Evolutionary conservation across 345 rosid genomes (phyloP).

Genomic region (Trapa bicornis): DNA sequence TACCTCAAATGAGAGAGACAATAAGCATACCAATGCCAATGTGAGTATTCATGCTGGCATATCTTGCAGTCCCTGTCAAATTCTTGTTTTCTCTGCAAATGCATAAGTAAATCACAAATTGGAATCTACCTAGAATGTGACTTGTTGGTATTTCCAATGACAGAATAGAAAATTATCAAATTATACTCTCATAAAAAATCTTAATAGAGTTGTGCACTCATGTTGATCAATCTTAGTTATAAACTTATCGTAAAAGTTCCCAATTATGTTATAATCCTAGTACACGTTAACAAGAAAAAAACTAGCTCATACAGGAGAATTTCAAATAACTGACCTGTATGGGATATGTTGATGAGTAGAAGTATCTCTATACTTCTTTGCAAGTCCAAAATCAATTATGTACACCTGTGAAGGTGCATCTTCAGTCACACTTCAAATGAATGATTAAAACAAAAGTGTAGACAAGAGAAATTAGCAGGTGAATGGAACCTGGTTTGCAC

Average conservation of each 20-base stretch:
- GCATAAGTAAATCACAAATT: conserved; percentile 14
- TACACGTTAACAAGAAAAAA: neutral
- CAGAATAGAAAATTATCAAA: no score
- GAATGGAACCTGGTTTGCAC: conserved; percentile 60
- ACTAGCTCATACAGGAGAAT: neutral
- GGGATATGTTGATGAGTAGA: conserved; percentile 80
- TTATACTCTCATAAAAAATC: no score
- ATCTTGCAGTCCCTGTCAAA: conserved; percentile 90
- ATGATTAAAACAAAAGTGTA: neutral
- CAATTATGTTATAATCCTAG: neutral
- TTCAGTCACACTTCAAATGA: neutral
- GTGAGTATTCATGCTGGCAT: conserved; percentile 96
- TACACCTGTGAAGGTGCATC: conserved; percentile 41
- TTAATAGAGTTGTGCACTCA: no score
- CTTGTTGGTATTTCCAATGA: neutral
- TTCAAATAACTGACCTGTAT: conserved; percentile 41
- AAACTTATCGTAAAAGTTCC: neutral
- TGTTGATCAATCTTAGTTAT: no score
- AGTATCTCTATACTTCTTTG: conserved; percentile 76
- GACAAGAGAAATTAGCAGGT: conserved; percentile 7
- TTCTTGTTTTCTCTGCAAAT: conserved; percentile 82
- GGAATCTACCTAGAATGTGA: neutral
- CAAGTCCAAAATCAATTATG: conserved; percentile 80
- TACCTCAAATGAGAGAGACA: neutral
- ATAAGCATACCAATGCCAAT: conserved; percentile 61